Percentiles rank a stretch among this genome's conserved stretches.
These are phyloP conservation scores for Mrakia blollopis DNA, from an alignment of 768 basidiomycete genomes.

Conservation along the genomic window DNA sequence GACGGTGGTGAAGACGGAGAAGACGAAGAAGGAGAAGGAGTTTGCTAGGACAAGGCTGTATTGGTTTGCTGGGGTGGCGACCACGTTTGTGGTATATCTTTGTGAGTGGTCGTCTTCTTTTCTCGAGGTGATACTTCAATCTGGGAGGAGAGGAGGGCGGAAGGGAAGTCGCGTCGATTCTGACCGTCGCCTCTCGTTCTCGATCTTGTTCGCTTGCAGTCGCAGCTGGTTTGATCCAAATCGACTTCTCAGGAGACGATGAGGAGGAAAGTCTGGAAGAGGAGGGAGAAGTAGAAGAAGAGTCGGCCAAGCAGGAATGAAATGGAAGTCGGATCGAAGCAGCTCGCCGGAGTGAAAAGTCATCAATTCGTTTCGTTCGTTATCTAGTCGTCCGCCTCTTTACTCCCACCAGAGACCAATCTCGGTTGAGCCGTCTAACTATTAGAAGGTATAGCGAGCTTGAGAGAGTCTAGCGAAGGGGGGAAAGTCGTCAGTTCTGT, in stretches of 20 bases:
- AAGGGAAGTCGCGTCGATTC: not conserved
- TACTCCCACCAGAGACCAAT: too few relatives aligned
- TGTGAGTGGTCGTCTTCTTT: not conserved
- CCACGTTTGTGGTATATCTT: slow-evolving; percentile 7
- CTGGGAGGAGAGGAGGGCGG: too few relatives aligned
- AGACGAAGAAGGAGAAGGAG: slow-evolving; percentile 20
- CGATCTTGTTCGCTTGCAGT: not conserved
- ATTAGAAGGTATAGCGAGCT: too few relatives aligned
- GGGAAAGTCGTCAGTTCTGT: too few relatives aligned
- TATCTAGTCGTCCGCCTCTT: too few relatives aligned
- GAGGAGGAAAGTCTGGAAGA: slow-evolving; percentile 15
- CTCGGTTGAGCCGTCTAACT: too few relatives aligned
- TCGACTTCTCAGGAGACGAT: slow-evolving; percentile 5
- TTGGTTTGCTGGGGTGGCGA: slow-evolving; percentile 16
- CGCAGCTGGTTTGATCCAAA: slow-evolving; percentile 19
- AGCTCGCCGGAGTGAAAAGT: too few relatives aligned
- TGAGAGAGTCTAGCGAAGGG: too few relatives aligned
- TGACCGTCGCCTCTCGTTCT: not conserved
- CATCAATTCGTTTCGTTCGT: too few relatives aligned
- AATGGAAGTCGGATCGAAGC: too few relatives aligned
- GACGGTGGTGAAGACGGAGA: not conserved
- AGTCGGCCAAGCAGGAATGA: not conserved
- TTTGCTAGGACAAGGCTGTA: slow-evolving; percentile 14
- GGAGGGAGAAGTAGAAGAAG: not conserved
- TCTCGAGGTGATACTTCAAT: not conserved